Evolutionary conservation across 805 yeast species (phyloP).

Genomic region (Wickerhamomyces ciferrii): DNA sequence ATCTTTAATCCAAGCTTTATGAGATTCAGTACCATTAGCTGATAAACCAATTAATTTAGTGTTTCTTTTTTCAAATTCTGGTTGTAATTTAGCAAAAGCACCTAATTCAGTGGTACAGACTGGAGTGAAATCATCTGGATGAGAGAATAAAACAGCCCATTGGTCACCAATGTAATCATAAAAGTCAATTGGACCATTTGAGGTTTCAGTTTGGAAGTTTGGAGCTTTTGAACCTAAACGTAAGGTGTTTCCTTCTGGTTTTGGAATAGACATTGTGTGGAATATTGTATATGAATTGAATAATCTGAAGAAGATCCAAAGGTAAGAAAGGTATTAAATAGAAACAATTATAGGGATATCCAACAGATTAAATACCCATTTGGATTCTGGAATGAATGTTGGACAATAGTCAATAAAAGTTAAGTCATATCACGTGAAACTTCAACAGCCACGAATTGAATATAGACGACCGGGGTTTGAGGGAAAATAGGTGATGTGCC

Average conservation of each 20-base stretch:
- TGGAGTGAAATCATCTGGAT: constrained; percentile 77
- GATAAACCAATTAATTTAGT: constrained; percentile 66
- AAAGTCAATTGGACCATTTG: constrained; percentile 58
- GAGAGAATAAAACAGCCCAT: constrained; percentile 68
- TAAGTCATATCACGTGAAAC: constrained; percentile 1
- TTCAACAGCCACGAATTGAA: not conserved
- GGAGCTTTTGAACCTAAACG: constrained; percentile 65
- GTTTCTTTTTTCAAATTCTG: constrained; percentile 60
- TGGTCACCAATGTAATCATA: constrained; percentile 55
- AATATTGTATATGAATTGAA: not conserved
- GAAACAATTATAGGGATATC: not conserved
- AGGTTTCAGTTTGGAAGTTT: constrained; percentile 58
- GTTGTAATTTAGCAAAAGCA: constrained; percentile 66
- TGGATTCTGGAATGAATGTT: not conserved
- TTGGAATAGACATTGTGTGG: constrained; percentile 32
- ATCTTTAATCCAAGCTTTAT: constrained; percentile 65
- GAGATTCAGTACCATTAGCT: constrained; percentile 58
- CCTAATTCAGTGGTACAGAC: constrained; percentile 78
- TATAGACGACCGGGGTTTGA: too few relatives aligned
- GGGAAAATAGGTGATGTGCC: too few relatives aligned
- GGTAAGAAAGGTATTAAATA: too few relatives aligned
- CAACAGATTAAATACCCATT: not conserved
- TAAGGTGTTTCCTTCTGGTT: constrained; percentile 32
- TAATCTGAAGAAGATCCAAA: too few relatives aligned
- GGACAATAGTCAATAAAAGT: not conserved